These are phyloP conservation scores for Yarrowia phangngaensis DNA, from an alignment of 805 yeast species.

Conservation along the genomic window DNA sequence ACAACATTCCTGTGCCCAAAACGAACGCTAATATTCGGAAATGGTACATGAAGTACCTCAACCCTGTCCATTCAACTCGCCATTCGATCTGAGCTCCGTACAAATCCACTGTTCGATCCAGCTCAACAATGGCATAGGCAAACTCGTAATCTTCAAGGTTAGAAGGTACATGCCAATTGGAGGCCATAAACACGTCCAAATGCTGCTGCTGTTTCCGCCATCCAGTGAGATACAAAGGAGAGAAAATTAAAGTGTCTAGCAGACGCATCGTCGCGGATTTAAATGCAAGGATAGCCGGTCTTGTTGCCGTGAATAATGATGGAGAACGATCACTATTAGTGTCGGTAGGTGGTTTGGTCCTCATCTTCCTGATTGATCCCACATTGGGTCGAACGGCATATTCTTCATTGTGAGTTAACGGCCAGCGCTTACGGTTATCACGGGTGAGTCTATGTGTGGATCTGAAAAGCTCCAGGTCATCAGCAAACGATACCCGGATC, in stretches of 20 bases:
- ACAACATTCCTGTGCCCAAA: conserved; percentile 34
- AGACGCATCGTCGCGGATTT: conserved; percentile 34
- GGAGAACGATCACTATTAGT: neutral
- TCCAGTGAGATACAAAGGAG: conserved; percentile 38
- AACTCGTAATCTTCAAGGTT: conserved; percentile 19
- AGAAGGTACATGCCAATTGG: conserved; percentile 28
- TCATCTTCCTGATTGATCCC: neutral
- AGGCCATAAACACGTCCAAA: conserved; percentile 33
- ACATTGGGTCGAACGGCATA: conserved; percentile 26
- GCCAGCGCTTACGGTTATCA: conserved; percentile 28
- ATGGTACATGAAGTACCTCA: conserved; percentile 37
- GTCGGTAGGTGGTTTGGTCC: neutral
- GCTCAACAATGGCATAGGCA: conserved; percentile 31
- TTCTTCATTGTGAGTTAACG: conserved; percentile 28
- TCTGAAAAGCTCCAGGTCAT: conserved; percentile 25
- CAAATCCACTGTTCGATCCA: conserved; percentile 34
- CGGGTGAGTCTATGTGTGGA: conserved; percentile 21
- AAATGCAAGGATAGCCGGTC: conserved; percentile 39
- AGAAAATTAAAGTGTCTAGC: conserved; percentile 33
- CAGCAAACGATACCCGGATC: conserved; percentile 32
- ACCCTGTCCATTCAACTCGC: conserved; percentile 37
- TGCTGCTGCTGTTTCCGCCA: conserved; percentile 32
- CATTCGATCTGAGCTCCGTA: conserved; percentile 32
- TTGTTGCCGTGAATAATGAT: conserved; percentile 26
- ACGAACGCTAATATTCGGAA: conserved; percentile 32